Conservation (phyloP, 2,329 filamentous ascomycete species). For the Botrytis porri region DNA sequence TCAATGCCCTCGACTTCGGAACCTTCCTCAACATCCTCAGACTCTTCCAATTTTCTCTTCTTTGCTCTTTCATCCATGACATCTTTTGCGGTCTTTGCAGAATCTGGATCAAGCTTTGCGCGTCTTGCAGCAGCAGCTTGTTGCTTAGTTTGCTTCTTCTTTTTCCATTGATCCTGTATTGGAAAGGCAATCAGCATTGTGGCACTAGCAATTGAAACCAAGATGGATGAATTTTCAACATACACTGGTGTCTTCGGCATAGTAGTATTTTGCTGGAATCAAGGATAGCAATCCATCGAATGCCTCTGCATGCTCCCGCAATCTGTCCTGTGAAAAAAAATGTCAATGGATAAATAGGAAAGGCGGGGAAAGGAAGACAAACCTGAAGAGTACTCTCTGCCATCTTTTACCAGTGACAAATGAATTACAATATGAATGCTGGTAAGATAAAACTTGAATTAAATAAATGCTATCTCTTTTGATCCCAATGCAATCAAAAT, state of each 20-base stretch:
- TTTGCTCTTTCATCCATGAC: constrained; percentile 81
- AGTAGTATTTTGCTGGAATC: constrained; percentile 70
- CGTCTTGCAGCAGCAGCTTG: constrained; percentile 78
- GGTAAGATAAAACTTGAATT: background rate
- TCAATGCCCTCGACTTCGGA: constrained; percentile 48
- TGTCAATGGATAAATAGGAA: constrained; percentile 21
- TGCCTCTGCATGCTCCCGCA: constrained; percentile 45
- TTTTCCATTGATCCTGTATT: constrained; percentile 82
- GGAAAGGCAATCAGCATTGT: constrained; percentile 24
- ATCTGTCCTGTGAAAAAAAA: constrained; percentile 45
- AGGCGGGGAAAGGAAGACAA: constrained; percentile 29
- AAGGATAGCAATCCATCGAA: constrained; percentile 60
- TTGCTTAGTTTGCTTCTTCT: constrained; percentile 93
- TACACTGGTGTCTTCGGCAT: constrained; percentile 67
- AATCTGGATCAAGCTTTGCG: constrained; percentile 88
- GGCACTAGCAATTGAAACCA: constrained; percentile 1
- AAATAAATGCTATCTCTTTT: background rate
- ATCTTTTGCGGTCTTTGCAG: constrained; percentile 87
- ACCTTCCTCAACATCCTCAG: constrained; percentile 45
- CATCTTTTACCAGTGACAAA: constrained; percentile 28
- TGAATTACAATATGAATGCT: background rate
- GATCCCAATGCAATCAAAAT: background rate
- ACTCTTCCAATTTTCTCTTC: constrained; percentile 75
- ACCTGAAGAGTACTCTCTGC: constrained; percentile 38
- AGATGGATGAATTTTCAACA: constrained; percentile 37